Evolutionary conservation across 306 rosid species (phyloP).

Genomic region (Herpetospermum pedunculosum): DNA sequence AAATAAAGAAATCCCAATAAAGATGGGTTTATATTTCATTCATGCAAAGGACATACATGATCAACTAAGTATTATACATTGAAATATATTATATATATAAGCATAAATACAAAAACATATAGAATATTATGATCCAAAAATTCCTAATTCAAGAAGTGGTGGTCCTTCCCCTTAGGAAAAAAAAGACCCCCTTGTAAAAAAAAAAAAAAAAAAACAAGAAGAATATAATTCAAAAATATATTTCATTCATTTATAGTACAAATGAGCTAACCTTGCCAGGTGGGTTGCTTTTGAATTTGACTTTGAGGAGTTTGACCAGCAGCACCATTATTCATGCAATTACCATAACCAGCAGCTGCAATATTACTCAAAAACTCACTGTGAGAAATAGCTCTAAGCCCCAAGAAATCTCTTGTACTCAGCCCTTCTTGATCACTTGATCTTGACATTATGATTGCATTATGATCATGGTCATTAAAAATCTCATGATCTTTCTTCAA

Average conservation of each 20-base stretch:
- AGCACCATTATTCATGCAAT: constrained; percentile 24
- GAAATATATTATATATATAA: not conserved
- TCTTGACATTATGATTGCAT: too few species aligned
- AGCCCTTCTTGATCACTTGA: not conserved
- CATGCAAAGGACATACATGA: not conserved
- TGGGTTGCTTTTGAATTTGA: constrained; percentile 36
- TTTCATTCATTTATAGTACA: too few species aligned
- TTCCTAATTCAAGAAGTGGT: constrained; percentile 4
- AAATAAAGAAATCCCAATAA: not conserved
- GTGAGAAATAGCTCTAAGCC: constrained; percentile 63
- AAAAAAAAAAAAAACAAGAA: not conserved
- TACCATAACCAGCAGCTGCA: constrained; percentile 52
- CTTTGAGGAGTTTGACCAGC: constrained; percentile 31
- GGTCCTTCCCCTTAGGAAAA: constrained; percentile 5
- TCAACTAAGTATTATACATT: not conserved
- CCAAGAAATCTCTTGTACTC: constrained; percentile 69
- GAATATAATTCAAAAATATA: not conserved
- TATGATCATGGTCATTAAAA: too few species aligned
- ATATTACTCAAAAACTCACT: constrained; percentile 43
- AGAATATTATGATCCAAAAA: not conserved
- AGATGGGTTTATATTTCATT: not conserved
- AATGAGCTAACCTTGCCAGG: constrained; percentile 88
- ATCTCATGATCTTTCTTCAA: not conserved
- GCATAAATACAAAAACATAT: not conserved
- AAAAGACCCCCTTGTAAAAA: not conserved